phyloP scores from a whole-genome alignment of 23 red algal species.

The Gracilariopsis chorda region DNA sequence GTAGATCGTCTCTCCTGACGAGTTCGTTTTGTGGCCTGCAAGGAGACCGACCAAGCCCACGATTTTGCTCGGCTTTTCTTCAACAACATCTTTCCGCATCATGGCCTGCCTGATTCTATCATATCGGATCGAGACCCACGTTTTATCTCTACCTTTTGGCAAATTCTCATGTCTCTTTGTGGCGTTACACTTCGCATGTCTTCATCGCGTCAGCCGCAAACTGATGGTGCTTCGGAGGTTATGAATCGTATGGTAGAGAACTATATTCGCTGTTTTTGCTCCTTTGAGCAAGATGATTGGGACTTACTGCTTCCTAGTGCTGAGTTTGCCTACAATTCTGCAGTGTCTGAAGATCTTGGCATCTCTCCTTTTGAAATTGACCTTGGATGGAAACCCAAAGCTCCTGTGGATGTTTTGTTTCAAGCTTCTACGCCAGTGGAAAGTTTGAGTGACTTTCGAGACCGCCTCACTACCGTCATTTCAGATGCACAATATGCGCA shows the following conservation, averaged over 20 bases:
- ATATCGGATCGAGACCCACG: neutral
- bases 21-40: neutral
- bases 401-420: neutral
- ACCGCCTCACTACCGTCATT: too few relatives aligned
- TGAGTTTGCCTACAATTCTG: constrained; percentile 8
- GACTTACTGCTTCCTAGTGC: neutral
- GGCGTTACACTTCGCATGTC: neutral
- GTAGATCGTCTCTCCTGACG: neutral
- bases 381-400: neutral
- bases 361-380: neutral
- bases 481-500: neutral
- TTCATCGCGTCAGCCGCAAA: neutral
- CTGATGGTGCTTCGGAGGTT: neutral
- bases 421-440: too few relatives aligned
- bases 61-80: neutral
- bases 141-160: neutral
- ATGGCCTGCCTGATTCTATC: neutral
- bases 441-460: too few relatives aligned
- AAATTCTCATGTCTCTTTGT: neutral
- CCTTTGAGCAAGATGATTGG: neutral
- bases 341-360: neutral
- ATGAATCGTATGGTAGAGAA: constrained; percentile 1
- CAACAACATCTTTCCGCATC: neutral
- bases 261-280: neutral
- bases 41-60: neutral